Percentiles rank a stretch among this genome's conserved stretches.
Conservation (phyloP, 2,329 filamentous ascomycete genomes). For the Exophiala spinifera region DNA sequence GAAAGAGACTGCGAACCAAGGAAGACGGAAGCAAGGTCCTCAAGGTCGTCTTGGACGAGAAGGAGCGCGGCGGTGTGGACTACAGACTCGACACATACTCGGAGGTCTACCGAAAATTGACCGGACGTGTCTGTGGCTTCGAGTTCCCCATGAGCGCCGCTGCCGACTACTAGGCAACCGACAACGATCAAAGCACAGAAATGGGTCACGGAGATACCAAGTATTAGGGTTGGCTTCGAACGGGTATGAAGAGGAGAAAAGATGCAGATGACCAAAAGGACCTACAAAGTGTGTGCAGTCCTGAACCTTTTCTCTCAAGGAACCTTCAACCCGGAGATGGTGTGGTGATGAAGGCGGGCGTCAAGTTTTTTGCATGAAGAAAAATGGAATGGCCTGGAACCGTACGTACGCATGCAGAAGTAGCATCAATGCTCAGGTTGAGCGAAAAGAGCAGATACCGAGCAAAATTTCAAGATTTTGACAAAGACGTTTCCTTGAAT, state of each 20-base stretch:
- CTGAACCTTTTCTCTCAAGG: too few relatives aligned
- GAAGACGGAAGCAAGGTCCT: constrained; percentile 98
- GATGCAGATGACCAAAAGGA: background rate
- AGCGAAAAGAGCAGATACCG: constrained; percentile 6
- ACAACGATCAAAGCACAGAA: constrained; percentile 29
- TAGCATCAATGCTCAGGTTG: constrained; percentile 14
- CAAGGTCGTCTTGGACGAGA: constrained; percentile 99
- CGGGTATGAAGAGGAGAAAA: background rate
- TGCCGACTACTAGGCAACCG: constrained; percentile 75
- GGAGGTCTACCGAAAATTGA: constrained; percentile 98
- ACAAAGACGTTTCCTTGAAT: too few relatives aligned
- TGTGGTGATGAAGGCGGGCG: background rate
- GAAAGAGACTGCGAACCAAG: constrained; percentile 97
- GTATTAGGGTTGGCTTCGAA: background rate
- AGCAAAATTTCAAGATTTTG: constrained; percentile 4
- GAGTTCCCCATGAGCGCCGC: constrained; percentile 89
- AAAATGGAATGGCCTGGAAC: background rate
- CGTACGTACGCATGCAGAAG: constrained; percentile 4
- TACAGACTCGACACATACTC: constrained; percentile 99
- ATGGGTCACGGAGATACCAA: background rate
- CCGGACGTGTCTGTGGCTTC: constrained; percentile 92
- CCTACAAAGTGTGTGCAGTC: too few relatives aligned
- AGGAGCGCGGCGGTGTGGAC: constrained; percentile 99
- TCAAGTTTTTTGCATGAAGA: constrained; percentile 10
- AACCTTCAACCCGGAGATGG: background rate